Evolutionary conservation across 1,284 basidiomycete species (phyloP).

Genomic region (Moesziomyces aphidis): DNA sequence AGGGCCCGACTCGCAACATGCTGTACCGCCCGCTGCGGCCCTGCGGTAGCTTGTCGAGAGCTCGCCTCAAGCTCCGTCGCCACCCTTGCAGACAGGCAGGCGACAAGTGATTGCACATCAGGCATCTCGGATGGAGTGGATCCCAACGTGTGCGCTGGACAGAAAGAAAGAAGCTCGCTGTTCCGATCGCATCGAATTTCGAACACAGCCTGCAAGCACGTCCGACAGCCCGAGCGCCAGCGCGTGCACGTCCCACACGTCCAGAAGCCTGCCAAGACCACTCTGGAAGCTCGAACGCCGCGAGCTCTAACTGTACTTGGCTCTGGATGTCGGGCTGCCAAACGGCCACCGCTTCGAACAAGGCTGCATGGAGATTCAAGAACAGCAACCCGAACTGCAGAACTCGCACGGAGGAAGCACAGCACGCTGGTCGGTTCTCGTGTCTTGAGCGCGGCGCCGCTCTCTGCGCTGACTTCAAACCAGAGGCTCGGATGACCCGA

Average conservation of each 20-base stretch:
- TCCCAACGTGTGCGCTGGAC: no score
- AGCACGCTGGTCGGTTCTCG: background rate
- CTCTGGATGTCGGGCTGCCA: background rate
- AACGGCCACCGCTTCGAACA: background rate
- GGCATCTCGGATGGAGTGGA: no score
- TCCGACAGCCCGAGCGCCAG: no score
- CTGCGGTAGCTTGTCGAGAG: background rate
- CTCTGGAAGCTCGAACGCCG: background rate
- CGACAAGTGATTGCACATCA: no score
- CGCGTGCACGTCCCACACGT: no score
- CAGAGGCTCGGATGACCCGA: background rate
- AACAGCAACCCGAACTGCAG: background rate
- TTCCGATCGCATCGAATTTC: no score
- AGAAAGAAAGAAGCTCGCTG: no score
- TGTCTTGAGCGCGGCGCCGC: no score
- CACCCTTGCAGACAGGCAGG: no score
- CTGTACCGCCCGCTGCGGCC: background rate
- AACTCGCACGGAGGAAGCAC: background rate
- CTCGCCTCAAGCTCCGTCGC: background rate
- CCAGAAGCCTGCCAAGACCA: no score
- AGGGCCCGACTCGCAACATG: background rate
- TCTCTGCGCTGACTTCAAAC: background rate
- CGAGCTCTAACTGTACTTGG: background rate
- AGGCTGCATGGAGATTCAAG: background rate
- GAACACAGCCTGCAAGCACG: no score